Evolutionary conservation across 257 asterid genomes (phyloP), one percentile per base, ranked within the genome.

Genomic region (Nicotiana attenuata): DNA sequence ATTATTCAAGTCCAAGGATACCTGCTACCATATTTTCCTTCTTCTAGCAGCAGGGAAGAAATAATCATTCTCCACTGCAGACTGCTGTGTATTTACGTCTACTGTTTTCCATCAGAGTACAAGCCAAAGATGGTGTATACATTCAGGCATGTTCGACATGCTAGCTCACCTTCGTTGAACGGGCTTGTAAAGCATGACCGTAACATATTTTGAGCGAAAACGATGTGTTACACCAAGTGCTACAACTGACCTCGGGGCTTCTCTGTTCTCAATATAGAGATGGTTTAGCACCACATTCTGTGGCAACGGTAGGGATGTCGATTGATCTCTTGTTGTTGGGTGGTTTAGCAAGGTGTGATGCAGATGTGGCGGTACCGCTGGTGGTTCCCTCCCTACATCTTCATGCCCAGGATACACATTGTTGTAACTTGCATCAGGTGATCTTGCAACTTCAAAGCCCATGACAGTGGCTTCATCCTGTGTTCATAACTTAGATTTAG

Each of bases 181-280:
- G 1, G 99, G 99, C 86, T 95, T 95, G 81, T 93, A 95, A 53
- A 95, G 98, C 90, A 95, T 92, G 50, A 95, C 96, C 0, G 98
- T 93, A 10, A 95, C 98, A 28, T 78, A 93, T 77, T 95, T 95
- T 5, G 98, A 91, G 47, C 99, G 97, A 76, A 93, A 95, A 53
- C 99, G 92, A 82, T 95, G 98, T 4, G 98, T 92, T 53, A 92
- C 88, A 28, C 99, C 99, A 3, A 95, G 91, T 0, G 94, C 99
- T 65, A 95, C 98, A 1, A 95, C 92, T 0, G 97, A 86, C 28
- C 94, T 91, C 6, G 94, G 92, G 61, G 90, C 82, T 76, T 90
- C 99, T 83, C 91, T 66, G 83, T 90, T 93, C 91, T 95, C 98
- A 38, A 93, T 87, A 92, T 93, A 95, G 45, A 95, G 97, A 88